Conservation (phyloP, 2,329 filamentous ascomycete genomes). For the Simplicillium sp. region DNA sequence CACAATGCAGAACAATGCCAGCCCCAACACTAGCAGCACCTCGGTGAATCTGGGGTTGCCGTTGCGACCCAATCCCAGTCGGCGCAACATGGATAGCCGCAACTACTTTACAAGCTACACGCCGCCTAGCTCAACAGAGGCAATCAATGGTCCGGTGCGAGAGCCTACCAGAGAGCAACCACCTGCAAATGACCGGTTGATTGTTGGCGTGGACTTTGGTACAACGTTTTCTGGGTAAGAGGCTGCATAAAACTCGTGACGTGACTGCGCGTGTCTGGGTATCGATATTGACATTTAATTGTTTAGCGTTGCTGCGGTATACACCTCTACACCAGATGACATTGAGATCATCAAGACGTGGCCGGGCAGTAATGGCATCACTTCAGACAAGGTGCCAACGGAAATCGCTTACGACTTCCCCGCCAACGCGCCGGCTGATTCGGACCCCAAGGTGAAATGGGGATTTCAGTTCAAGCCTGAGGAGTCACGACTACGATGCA, state of each 20-base stretch:
- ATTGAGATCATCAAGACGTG: conserved; percentile 78
- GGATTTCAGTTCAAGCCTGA: conserved; percentile 76
- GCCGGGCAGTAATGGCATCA: conserved; percentile 77
- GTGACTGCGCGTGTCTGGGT: no score
- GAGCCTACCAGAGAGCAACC: conserved; percentile 44
- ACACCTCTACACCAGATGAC: conserved; percentile 68
- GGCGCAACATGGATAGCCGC: conserved; percentile 44
- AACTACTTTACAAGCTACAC: conserved; percentile 48
- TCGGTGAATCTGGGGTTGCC: conserved; percentile 43
- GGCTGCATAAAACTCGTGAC: no score
- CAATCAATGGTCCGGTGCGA: conserved; percentile 51
- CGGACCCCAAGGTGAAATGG: conserved; percentile 55
- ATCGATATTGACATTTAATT: background rate
- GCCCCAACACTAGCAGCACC: conserved; percentile 7
- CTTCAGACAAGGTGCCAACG: conserved; percentile 79
- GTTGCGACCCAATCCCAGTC: conserved; percentile 33
- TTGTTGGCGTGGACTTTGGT: conserved; percentile 75
- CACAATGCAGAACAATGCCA: conserved; percentile 4
- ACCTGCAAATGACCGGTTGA: conserved; percentile 51
- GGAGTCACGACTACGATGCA: conserved; percentile 66
- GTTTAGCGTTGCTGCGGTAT: conserved; percentile 54
- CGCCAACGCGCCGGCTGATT: conserved; percentile 18
- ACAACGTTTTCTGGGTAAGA: conserved; percentile 72
- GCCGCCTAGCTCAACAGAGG: conserved; percentile 47
- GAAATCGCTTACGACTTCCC: conserved; percentile 57